These are phyloP conservation scores for Fusarium liriodendri DNA, from an alignment of 2,329 filamentous ascomycete species.

Conservation along the genomic window DNA sequence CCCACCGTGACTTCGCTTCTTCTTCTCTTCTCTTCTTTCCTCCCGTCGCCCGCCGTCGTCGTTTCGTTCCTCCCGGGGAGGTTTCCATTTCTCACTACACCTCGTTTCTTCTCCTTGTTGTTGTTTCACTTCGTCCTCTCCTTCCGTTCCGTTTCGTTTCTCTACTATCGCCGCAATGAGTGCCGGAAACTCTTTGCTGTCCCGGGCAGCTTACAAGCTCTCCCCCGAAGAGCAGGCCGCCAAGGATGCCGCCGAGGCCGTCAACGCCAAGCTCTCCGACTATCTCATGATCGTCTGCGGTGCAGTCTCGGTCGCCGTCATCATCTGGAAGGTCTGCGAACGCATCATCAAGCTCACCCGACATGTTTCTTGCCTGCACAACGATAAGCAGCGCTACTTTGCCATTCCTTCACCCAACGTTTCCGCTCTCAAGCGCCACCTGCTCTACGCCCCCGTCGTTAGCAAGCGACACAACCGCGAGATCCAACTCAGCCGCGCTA, in stretches of 20 bases:
- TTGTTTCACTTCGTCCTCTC: neutral
- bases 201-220: constrained; percentile 27
- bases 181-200: constrained; percentile 39
- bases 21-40: constrained; percentile 8
- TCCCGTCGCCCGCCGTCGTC: neutral
- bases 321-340: constrained; percentile 74
- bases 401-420: constrained; percentile 64
- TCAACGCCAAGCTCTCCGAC: constrained; percentile 65
- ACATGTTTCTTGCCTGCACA: constrained; percentile 79
- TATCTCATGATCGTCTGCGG: constrained; percentile 74
- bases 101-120: constrained; percentile 12
- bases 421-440: constrained; percentile 77
- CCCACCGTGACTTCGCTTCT: constrained; percentile 11
- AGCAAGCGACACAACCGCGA: constrained; percentile 74
- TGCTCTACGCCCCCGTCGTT: constrained; percentile 75
- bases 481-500: constrained; percentile 66
- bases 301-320: constrained; percentile 69
- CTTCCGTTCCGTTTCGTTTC: neutral
- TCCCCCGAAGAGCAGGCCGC: constrained; percentile 27
- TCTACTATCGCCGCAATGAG: constrained; percentile 29
- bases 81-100: constrained; percentile 21
- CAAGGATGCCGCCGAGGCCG: constrained; percentile 21
- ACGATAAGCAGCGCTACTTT: constrained; percentile 85
- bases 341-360: constrained; percentile 76
- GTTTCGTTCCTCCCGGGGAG: constrained; percentile 34